Evolutionary conservation across 352 stramenopile species (phyloP), one percentile per base, ranked within the genome.

Genomic region (Aphanomyces invadans): DNA sequence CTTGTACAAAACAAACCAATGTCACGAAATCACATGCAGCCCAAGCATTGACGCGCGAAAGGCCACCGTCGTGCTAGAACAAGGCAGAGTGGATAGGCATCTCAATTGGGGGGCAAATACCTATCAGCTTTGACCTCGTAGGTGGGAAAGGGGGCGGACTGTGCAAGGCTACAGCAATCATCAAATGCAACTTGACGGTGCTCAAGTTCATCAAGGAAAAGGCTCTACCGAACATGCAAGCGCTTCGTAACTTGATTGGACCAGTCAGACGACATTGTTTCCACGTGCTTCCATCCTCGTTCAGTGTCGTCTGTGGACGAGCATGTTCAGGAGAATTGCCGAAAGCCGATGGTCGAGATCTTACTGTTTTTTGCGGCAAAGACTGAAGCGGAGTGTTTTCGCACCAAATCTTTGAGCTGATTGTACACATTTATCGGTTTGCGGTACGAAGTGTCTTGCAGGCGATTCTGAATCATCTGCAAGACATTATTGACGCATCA

Each of bases 281-380:
- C 53, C 17, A 33, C 17, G 53, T 62, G 53, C 11, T 38, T 44
- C 53, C 53, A 62, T 17, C 53, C 53, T 44, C 29, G 29, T 2
- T n/a, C 53, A 9, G 17, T 1, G 2, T 62, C 31, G 31, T 48
- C 53, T 62, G 26, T 7, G 1, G 4, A 2, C 15, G 19, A 0
- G 1, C 4, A 25, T 45, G 4, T 42, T 62, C 12, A 31, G 10
- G 28, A 62, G 4, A 11, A 26, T 62, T 9, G n/a, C 3, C 31
- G 17, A n/a, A n/a, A n/a, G n/a, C n/a, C n/a, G n/a, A n/a, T n/a
- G n/a, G n/a, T n/a, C n/a, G n/a, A n/a, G n/a, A n/a, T n/a, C n/a
- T n/a, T 46, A 62, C 53, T 62, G 29, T 33, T 26, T 48, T 62
- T 62, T 4, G 53, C 32, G 21, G n/a, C 53, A 48, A 62, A 29